phyloP scores from a whole-genome alignment of 768 basidiomycete species.

The Pholiota molesta region DNA sequence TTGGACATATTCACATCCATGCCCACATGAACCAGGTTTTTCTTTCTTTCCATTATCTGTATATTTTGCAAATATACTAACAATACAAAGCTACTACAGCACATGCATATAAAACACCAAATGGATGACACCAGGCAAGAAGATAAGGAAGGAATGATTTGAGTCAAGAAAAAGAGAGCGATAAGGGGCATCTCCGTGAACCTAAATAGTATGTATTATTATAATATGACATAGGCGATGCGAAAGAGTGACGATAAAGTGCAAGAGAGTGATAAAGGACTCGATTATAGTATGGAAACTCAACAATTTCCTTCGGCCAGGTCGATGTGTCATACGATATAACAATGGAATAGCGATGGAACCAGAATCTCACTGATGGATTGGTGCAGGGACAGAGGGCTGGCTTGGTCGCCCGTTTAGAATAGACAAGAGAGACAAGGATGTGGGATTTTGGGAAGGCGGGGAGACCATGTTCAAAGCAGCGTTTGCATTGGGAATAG shows the following conservation, averaged over 20 bases:
- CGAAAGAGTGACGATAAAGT: not conserved
- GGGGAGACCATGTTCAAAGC: constrained; percentile 11
- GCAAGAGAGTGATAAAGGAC: constrained; percentile 6
- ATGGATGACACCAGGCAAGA: not conserved
- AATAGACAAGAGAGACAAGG: constrained; percentile 31
- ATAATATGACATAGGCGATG: constrained; percentile 5
- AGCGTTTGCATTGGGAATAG: constrained; percentile 9
- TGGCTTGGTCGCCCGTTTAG: constrained; percentile 27
- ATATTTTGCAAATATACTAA: not conserved
- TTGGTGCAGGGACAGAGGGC: constrained; percentile 10
- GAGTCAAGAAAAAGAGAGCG: not conserved
- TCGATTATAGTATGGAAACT: not conserved
- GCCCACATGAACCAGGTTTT: no score
- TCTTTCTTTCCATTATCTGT: no score
- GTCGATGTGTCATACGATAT: not conserved
- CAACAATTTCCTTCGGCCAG: not conserved
- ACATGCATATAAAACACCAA: not conserved
- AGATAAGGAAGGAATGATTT: not conserved
- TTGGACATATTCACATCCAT: not conserved
- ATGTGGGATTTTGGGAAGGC: constrained; percentile 14
- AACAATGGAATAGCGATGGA: not conserved
- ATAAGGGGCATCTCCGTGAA: not conserved
- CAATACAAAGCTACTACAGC: not conserved
- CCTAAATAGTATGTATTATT: constrained; percentile 4
- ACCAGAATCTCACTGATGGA: constrained; percentile 11